Evolutionary conservation across 345 rosid species (phyloP).

Genomic region (Cardamine occulta): DNA sequence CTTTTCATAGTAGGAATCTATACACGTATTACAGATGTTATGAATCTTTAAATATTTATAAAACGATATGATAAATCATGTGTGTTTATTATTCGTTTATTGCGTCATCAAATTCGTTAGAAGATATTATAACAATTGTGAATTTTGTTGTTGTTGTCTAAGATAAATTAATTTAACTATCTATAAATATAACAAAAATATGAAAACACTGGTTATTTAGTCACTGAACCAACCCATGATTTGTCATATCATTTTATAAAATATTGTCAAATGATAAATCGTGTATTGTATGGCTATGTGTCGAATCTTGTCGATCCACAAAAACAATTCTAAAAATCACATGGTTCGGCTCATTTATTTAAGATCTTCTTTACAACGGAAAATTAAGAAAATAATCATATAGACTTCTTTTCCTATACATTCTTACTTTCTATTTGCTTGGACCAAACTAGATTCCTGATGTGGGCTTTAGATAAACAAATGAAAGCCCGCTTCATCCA

Average conservation of each 20-base stretch:
- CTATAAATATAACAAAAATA: neutral
- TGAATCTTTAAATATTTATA: neutral
- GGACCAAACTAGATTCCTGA: neutral
- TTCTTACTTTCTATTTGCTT: neutral
- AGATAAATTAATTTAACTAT: too few species aligned
- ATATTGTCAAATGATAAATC: too few species aligned
- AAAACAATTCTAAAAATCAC: neutral
- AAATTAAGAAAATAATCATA: neutral
- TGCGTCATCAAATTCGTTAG: neutral
- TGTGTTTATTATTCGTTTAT: neutral
- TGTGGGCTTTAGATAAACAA: constrained; percentile 24
- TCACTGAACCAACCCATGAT: neutral
- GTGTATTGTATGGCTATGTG: too few species aligned
- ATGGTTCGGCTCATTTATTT: neutral
- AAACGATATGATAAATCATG: neutral
- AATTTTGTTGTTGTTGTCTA: too few species aligned
- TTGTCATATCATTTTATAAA: too few species aligned
- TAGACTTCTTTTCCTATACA: neutral
- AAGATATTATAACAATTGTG: neutral
- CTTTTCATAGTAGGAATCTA: constrained; percentile 10
- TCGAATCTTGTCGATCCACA: too few species aligned
- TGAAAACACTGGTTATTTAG: neutral
- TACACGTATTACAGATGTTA: neutral
- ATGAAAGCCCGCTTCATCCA: neutral
- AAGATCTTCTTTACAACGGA: neutral